Evolutionary conservation across 1,139 yeast genomes (phyloP).

Genomic region (Candida neerlandica): DNA sequence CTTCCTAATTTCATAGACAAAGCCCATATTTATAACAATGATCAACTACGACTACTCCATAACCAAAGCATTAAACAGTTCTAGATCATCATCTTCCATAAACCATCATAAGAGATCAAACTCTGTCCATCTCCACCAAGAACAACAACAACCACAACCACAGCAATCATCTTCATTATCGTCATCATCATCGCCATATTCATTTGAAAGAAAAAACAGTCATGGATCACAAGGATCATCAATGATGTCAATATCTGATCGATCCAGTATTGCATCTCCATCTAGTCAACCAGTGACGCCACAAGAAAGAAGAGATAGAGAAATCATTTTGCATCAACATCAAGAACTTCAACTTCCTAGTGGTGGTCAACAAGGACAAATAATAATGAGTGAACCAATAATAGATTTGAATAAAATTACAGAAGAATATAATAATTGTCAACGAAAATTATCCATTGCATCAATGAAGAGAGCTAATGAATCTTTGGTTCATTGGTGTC

Average conservation of each 20-base stretch:
- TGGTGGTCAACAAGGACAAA: background rate
- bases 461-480: background rate
- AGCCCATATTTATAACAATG: constrained; percentile 6
- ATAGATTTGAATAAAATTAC: constrained; percentile 25
- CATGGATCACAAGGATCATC: constrained; percentile 14
- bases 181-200: too few species aligned
- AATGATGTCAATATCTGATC: background rate
- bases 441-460: constrained; percentile 13
- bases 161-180: background rate
- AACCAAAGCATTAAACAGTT: constrained; percentile 3
- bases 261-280: constrained; percentile 11
- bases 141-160: background rate
- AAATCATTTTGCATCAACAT: background rate
- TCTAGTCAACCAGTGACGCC: constrained; percentile 10
- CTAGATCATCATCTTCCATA: background rate
- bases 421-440: constrained; percentile 16
- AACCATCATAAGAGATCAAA: background rate
- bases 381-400: constrained; percentile 2
- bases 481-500: constrained; percentile 9
- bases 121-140: background rate
- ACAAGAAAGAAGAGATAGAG: background rate
- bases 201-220: constrained; percentile 6
- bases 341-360: too few species aligned
- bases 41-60: constrained; percentile 12
- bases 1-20: background rate